Percentiles rank a stretch among this genome's conserved stretches.
Evolutionary conservation across 352 stramenopile genomes (phyloP).

Genomic region (Pythium biforme): DNA sequence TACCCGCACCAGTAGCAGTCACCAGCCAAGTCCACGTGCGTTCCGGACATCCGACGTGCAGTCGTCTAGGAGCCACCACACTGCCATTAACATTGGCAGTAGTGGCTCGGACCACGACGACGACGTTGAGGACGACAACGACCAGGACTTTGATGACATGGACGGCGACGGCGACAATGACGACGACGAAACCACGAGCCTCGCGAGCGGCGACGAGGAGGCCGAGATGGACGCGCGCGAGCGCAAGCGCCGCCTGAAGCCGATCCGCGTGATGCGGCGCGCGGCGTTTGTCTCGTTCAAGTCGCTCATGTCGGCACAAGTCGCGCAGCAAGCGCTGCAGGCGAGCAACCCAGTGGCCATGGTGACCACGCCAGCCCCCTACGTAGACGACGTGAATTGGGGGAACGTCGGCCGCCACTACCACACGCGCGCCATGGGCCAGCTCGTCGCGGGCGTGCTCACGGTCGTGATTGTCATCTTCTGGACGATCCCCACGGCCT

Average conservation of each 20-base stretch:
- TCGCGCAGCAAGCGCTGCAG: constrained; percentile 70
- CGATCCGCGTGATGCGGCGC: constrained; percentile 62
- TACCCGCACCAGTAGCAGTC: neutral
- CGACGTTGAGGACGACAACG: constrained; percentile 13
- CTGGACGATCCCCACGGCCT: constrained; percentile 81
- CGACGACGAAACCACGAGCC: constrained; percentile 19
- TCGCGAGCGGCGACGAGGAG: constrained; percentile 33
- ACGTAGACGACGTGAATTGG: constrained; percentile 75
- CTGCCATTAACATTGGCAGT: constrained; percentile 9
- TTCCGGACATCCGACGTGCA: too few species aligned
- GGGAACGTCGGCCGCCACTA: constrained; percentile 65
- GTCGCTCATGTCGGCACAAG: constrained; percentile 67
- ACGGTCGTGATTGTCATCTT: constrained; percentile 73
- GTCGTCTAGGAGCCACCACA: constrained; percentile 1
- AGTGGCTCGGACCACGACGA: neutral
- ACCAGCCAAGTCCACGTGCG: neutral
- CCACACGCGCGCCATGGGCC: constrained; percentile 45
- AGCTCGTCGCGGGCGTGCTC: constrained; percentile 50
- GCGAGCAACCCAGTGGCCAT: constrained; percentile 54
- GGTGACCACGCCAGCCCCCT: constrained; percentile 48
- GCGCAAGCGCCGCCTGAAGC: constrained; percentile 39
- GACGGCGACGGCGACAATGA: constrained; percentile 32
- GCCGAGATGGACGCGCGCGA: constrained; percentile 55
- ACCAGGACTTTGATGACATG: neutral
- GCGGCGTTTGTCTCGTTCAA: constrained; percentile 79